phyloP scores from a whole-genome alignment of 2,329 filamentous ascomycete species.

The Epichloe gansuensis region DNA sequence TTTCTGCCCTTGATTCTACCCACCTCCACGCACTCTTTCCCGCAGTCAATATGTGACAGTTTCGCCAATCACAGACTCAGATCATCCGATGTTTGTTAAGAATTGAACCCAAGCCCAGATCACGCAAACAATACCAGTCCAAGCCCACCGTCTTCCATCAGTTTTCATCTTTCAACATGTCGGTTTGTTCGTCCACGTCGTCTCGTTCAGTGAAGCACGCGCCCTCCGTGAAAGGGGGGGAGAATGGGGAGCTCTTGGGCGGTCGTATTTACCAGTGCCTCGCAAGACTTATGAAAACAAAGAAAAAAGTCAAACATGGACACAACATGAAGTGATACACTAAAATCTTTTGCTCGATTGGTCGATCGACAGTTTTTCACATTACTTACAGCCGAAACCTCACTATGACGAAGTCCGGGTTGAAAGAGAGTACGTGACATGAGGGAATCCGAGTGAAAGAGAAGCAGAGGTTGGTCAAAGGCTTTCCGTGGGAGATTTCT shows the following conservation, averaged over 20 bases:
- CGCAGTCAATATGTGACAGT: background rate
- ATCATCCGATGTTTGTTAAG: background rate
- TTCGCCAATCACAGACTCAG: background rate
- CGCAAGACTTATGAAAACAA: conserved; percentile 14
- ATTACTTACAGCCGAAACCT: conserved; percentile 48
- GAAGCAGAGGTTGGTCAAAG: conserved; percentile 18
- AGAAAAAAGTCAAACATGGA: conserved; percentile 15
- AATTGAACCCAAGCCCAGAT: background rate
- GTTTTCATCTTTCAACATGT: background rate
- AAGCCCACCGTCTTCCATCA: background rate
- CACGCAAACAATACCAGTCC: background rate
- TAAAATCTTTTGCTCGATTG: conserved; percentile 33
- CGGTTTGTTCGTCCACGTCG: background rate
- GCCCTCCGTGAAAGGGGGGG: background rate
- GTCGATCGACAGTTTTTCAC: conserved; percentile 41
- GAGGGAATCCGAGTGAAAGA: conserved; percentile 23
- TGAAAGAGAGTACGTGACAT: conserved; percentile 25
- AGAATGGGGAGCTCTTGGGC: background rate
- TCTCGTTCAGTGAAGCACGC: background rate
- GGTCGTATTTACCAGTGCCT: conserved; percentile 9
- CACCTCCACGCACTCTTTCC: background rate
- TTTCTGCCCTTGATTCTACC: background rate
- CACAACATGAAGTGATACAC: conserved; percentile 30
- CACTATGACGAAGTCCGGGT: conserved; percentile 29
- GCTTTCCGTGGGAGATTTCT: conserved; percentile 32